These are phyloP conservation scores for Magnaporthiopsis poae DNA, from an alignment of 2,329 filamentous ascomycete genomes.

Conservation along the genomic window DNA sequence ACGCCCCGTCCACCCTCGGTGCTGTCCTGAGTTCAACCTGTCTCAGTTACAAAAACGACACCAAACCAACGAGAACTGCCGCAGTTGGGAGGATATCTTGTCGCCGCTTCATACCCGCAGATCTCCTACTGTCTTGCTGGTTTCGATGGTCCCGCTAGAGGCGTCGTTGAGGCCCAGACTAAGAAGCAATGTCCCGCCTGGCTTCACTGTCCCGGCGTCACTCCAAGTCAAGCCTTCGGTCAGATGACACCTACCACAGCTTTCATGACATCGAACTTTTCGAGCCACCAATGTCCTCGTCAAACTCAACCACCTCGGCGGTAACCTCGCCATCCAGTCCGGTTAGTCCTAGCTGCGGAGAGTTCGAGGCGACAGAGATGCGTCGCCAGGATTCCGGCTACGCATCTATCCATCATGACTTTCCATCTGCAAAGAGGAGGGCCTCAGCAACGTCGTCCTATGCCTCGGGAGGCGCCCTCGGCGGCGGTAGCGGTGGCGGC, in stretches of 20 bases:
- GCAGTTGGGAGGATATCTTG: neutral
- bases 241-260: slow-evolving; percentile 45
- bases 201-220: slow-evolving; percentile 6
- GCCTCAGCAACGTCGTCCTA: slow-evolving; percentile 21
- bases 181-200: slow-evolving; percentile 10
- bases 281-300: slow-evolving; percentile 25
- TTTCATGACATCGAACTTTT: slow-evolving; percentile 40
- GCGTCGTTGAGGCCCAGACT: neutral
- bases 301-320: slow-evolving; percentile 9
- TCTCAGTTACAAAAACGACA: neutral
- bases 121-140: neutral
- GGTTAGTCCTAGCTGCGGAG: slow-evolving; percentile 11
- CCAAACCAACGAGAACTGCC: neutral
- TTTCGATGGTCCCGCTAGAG: slow-evolving; percentile 7
- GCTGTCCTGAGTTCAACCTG: neutral
- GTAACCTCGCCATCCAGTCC: slow-evolving; percentile 1
- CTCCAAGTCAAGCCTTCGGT: slow-evolving; percentile 17
- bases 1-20: neutral
- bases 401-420: slow-evolving; percentile 31
- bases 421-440: slow-evolving; percentile 18
- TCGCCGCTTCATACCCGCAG: neutral
- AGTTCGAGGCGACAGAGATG: slow-evolving; percentile 30
- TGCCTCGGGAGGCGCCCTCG: slow-evolving; percentile 15
- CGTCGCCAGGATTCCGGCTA: slow-evolving; percentile 51
- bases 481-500: slow-evolving; percentile 12